Percentiles rank a stretch among this genome's conserved stretches.
These are phyloP conservation scores for Dendrostoma leiphaemia DNA, from an alignment of 2,329 filamentous ascomycete genomes.

Conservation along the genomic window DNA sequence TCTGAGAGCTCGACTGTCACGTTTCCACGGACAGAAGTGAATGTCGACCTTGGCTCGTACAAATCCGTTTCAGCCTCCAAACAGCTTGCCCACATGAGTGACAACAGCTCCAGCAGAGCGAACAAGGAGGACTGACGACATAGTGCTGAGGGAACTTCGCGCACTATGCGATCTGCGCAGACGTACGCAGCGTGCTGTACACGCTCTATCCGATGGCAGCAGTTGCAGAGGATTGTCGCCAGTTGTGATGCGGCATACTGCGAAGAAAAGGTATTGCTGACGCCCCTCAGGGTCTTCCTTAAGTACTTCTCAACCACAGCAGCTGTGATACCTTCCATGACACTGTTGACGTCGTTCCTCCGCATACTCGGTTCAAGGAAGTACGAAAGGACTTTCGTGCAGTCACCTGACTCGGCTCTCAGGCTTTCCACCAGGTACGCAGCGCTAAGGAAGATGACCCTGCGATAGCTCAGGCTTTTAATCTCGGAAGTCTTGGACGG, in stretches of 20 bases:
- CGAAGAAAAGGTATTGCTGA: conserved; percentile 78
- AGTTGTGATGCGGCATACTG: conserved; percentile 88
- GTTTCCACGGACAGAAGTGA: conserved; percentile 72
- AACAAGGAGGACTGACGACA: conserved; percentile 91
- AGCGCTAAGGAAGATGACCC: conserved; percentile 88
- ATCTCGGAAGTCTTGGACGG: conserved; percentile 78
- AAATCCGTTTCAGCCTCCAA: conserved; percentile 92
- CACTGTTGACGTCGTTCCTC: conserved; percentile 59
- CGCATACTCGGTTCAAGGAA: conserved; percentile 90
- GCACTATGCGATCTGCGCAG: conserved; percentile 83
- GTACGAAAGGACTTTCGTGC: conserved; percentile 84
- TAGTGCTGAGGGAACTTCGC: conserved; percentile 80
- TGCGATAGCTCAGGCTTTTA: conserved; percentile 79
- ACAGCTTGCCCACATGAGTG: conserved; percentile 93
- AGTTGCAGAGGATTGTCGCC: conserved; percentile 78
- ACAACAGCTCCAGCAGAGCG: conserved; percentile 85
- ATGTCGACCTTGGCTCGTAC: conserved; percentile 82
- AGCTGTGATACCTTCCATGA: conserved; percentile 63
- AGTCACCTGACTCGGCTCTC: conserved; percentile 82
- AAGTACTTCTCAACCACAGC: conserved; percentile 79
- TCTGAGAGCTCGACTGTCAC: conserved; percentile 91
- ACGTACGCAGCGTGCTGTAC: conserved; percentile 84
- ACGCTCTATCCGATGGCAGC: conserved; percentile 89
- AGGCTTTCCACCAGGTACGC: conserved; percentile 87
- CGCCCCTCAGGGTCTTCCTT: conserved; percentile 68